Evolutionary conservation across 495 filamentous ascomycete species (phyloP), one percentile per base, ranked within the genome.

Genomic region (Aspergillus leporis): DNA sequence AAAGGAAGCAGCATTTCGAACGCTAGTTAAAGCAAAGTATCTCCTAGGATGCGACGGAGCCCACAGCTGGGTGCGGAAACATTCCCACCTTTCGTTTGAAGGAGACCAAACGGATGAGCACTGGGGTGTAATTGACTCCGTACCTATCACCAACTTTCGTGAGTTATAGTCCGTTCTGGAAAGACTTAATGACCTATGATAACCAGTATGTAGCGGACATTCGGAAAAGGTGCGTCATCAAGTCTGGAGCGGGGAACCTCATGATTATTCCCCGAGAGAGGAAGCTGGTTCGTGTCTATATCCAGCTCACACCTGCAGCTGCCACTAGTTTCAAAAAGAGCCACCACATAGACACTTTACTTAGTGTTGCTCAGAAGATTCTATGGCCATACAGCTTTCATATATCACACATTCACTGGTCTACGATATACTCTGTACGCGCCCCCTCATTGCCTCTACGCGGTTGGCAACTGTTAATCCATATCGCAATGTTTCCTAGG

Each of bases 241-340:
- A 88, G 60, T 84, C 83, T 6, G 73, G 72, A 13, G 74, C 72
- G 4, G 88, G 88, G 8, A 84, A 76, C 28, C 69, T 90, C 31
- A 85, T 91, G 79, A 66, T 87, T 1, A 85, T 91, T 31, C 88
- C 88, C 0, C 80, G 88, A 28, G 87, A 89, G 65, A 82, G 82
- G 57, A 84, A 80, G 68, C 75, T 87, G 4, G 83, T 88, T 19
- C 81, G 87, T n/a, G 63, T 90, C 0, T 91, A 90, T 61, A 84
- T 88, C 47, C 85, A 89, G 63, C 25, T 28, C 25, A 28, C 25
- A 28, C 25, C 72, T 89, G 23, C 83, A 78, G 34, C 9, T 36
- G 34, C 8, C 34, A 28, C 25, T 28, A 28, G 25, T 28, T 28
- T 36, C 34, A 36, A 36, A 2, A 4, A 12, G 34, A 28, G 6